These are phyloP conservation scores for Xylaria longipes DNA, from an alignment of 495 filamentous ascomycete species.

Conservation along the genomic window DNA sequence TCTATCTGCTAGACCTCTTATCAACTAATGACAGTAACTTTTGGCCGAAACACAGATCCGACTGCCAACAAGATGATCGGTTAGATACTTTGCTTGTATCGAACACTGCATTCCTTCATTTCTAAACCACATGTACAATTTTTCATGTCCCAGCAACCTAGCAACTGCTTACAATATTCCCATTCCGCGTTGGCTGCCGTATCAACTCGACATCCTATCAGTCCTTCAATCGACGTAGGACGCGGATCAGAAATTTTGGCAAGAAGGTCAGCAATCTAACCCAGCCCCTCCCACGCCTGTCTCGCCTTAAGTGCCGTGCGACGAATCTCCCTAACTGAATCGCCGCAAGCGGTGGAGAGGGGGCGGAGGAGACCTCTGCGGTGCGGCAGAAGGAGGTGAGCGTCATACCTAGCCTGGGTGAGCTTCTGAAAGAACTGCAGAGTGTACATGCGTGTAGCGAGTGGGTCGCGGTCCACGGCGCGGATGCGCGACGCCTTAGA, in stretches of 20 bases:
- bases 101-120: not conserved
- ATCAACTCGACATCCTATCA: not conserved
- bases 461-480: conserved; percentile 19
- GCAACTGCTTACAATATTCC: not conserved
- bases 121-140: not conserved
- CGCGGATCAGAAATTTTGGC: not conserved
- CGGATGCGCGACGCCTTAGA: not conserved
- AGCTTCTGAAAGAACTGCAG: conserved; percentile 48
- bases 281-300: conserved; percentile 48
- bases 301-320: conserved; percentile 49
- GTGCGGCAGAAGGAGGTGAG: conserved; percentile 44
- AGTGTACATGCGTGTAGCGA: conserved; percentile 43
- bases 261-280: conserved; percentile 3
- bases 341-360: conserved; percentile 50
- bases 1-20: not conserved
- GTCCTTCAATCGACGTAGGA: not conserved
- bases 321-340: conserved; percentile 51
- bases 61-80: not conserved
- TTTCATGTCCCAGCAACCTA: not conserved
- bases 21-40: not conserved
- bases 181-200: not conserved
- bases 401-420: conserved; percentile 46
- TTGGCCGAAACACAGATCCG: not conserved
- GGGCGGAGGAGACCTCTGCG: conserved; percentile 45
- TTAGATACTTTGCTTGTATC: not conserved